Conservation (phyloP, 228 moss, liverwort and hornwort species). For the Sphagnum fallax region DNA sequence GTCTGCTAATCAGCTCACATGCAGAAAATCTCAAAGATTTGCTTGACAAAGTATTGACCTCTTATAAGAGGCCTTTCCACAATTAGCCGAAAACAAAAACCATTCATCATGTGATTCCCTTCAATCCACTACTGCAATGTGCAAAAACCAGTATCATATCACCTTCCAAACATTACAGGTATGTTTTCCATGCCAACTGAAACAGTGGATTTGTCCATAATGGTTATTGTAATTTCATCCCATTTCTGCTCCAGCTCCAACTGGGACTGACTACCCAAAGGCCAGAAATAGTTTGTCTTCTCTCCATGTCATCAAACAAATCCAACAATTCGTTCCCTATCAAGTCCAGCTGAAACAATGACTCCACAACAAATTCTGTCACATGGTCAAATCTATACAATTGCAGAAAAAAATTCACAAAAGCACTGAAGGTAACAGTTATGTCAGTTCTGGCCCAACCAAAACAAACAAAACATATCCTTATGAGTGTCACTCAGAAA, state of each 20-base stretch:
- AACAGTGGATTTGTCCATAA: slow-evolving; percentile 12
- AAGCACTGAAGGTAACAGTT: too few relatives aligned
- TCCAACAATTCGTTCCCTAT: neutral
- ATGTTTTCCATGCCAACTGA: slow-evolving; percentile 34
- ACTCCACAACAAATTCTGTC: neutral
- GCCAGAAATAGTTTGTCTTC: slow-evolving; percentile 75
- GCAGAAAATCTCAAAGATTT: neutral
- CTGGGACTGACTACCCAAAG: slow-evolving; percentile 54
- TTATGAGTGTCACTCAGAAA: too few relatives aligned
- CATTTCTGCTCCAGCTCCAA: slow-evolving; percentile 53
- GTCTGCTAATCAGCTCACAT: neutral
- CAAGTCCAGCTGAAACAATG: too few relatives aligned
- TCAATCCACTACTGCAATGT: too few relatives aligned
- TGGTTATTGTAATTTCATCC: slow-evolving; percentile 28
- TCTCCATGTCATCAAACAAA: slow-evolving; percentile 27
- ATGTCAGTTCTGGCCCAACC: too few relatives aligned
- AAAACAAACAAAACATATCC: too few relatives aligned
- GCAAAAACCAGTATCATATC: neutral
- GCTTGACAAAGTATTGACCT: too few relatives aligned
- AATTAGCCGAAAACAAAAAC: too few relatives aligned
- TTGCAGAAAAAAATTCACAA: neutral
- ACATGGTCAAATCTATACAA: neutral
- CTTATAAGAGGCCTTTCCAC: too few relatives aligned
- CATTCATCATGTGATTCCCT: too few relatives aligned
- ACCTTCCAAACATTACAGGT: slow-evolving; percentile 98